Percentiles rank a stretch among this genome's conserved stretches.
Conservation (phyloP, 2,329 filamentous ascomycete genomes). For the Emericellopsis atlantica region DNA sequence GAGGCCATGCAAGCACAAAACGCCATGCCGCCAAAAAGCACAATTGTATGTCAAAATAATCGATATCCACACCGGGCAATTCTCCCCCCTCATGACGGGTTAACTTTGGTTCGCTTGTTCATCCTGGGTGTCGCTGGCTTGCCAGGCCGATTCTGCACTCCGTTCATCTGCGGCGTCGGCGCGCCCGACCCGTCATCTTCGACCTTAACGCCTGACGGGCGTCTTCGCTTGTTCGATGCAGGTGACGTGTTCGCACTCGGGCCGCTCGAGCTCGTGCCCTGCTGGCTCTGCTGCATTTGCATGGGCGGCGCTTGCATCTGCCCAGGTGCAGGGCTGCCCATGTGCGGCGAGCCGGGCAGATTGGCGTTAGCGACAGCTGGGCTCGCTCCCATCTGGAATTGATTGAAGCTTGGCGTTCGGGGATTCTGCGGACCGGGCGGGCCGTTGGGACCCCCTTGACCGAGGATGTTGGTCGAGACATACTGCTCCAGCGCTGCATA, state of each 20-base stretch:
- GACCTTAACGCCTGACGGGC: conserved; percentile 43
- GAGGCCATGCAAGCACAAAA: conserved; percentile 12
- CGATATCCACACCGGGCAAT: conserved; percentile 2
- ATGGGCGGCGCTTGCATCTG: conserved; percentile 53
- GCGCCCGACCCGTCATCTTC: conserved; percentile 40
- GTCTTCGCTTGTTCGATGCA: conserved; percentile 44
- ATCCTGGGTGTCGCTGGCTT: conserved; percentile 46
- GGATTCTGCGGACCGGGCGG: conserved; percentile 35
- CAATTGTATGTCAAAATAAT: conserved; percentile 13
- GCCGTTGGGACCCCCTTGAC: conserved; percentile 18
- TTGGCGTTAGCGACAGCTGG: conserved; percentile 47
- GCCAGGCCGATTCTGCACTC: conserved; percentile 32
- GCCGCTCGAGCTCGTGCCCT: conserved; percentile 53
- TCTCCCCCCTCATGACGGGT: conserved; percentile 16
- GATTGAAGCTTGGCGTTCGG: conserved; percentile 40
- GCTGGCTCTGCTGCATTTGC: conserved; percentile 56
- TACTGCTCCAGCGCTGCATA: conserved; percentile 50
- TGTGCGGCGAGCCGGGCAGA: conserved; percentile 48
- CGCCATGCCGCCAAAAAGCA: conserved; percentile 17
- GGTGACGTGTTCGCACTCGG: conserved; percentile 57
- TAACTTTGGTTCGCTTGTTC: conserved; percentile 39
- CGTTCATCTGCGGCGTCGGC: conserved; percentile 43
- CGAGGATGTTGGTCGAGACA: conserved; percentile 32
- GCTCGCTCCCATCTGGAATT: conserved; percentile 47
- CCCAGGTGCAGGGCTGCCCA: conserved; percentile 47